A percentile compares a stretch with the other conserved stretches of the same genome.
Conservation (phyloP, 257 asterid species). For the Cynanchum wilfordii region DNA sequence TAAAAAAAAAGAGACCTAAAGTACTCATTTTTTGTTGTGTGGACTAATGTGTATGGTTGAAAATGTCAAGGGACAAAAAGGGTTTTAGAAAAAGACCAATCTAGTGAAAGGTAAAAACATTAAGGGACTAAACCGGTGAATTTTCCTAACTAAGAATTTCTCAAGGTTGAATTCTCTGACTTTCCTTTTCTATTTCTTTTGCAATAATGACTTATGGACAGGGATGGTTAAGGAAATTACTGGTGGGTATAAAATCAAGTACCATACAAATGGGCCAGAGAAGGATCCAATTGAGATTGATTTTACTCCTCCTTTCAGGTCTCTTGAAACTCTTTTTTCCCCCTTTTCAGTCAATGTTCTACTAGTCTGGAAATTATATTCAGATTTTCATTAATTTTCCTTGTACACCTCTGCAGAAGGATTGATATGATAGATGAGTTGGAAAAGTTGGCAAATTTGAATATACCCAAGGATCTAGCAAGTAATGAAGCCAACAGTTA, state of each 20-base stretch:
- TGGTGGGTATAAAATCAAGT: constrained; percentile 74
- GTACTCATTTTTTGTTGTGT: no score
- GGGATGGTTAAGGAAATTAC: constrained; percentile 93
- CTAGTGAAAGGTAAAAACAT: no score
- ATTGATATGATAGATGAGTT: constrained; percentile 91
- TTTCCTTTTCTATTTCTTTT: not conserved
- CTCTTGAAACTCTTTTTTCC: constrained; percentile 5
- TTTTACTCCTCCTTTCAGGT: constrained; percentile 99
- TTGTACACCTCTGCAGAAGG: constrained; percentile 40
- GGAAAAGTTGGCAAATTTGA: constrained; percentile 72
- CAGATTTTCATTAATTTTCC: not conserved
- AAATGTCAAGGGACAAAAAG: no score
- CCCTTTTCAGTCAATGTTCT: not conserved
- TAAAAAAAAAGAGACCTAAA: no score
- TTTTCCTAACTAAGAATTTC: not conserved
- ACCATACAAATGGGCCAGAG: constrained; percentile 74
- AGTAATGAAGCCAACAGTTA: constrained; percentile 76
- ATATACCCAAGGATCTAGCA: constrained; percentile 76
- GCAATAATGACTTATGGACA: constrained; percentile 16
- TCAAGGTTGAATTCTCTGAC: not conserved
- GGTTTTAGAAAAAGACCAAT: no score
- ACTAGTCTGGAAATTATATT: not conserved
- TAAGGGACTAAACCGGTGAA: no score
- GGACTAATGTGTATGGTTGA: no score
- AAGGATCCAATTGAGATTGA: constrained; percentile 85